A percentile compares a stretch with the other conserved stretches of the same genome.
These are phyloP conservation scores for Petunia axillaris DNA, from an alignment of 257 asterid species.

Conservation along the genomic window DNA sequence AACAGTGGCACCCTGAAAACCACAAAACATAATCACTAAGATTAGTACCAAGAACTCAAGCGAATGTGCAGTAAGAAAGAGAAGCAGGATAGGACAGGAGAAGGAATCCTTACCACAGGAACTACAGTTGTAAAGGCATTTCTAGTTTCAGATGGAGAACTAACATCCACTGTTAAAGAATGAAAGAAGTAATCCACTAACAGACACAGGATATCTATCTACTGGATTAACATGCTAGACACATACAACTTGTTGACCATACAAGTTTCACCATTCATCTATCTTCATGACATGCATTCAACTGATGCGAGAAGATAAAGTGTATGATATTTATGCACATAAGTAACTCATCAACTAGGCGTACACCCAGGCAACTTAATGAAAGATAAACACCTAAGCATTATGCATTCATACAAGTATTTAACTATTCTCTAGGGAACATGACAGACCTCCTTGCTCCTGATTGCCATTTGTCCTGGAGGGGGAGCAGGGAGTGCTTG, in stretches of 20 bases:
- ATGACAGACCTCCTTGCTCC: conserved; percentile 85
- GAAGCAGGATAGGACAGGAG: neutral
- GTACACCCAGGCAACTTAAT: neutral
- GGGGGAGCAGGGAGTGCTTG: conserved; percentile 99
- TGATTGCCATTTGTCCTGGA: conserved; percentile 98
- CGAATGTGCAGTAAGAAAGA: neutral
- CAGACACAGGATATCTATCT: neutral
- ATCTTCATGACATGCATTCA: no score
- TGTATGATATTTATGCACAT: no score
- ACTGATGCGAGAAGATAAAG: no score
- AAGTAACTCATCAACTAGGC: no score
- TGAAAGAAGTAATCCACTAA: neutral
- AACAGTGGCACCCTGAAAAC: conserved; percentile 88
- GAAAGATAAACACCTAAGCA: no score
- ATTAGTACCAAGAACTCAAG: neutral
- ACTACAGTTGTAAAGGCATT: neutral
- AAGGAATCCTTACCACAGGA: neutral
- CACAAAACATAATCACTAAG: conserved; percentile 28
- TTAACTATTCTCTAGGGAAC: conserved; percentile 6
- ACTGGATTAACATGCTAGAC: no score
- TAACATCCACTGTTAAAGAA: neutral
- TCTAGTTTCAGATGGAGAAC: neutral
- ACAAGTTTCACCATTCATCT: no score
- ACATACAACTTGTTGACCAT: no score
- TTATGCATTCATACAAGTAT: neutral